A percentile compares a stretch with the other conserved stretches of the same genome.
Conservation (phyloP, 2,329 filamentous ascomycete species). For the Karstenula rhodostoma region DNA sequence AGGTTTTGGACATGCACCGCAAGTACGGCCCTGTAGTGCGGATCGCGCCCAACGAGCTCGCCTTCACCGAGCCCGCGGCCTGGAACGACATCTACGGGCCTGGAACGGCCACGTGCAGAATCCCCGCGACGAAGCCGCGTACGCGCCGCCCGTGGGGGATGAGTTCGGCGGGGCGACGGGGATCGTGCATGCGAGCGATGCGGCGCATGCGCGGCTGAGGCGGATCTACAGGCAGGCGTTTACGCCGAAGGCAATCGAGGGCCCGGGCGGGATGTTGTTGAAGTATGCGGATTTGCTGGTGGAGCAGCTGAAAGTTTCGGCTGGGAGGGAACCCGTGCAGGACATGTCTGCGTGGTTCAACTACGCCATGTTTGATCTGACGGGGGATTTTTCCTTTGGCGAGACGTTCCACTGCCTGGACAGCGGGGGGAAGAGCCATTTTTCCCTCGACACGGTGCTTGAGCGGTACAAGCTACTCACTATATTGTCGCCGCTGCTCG, state of each 20-base stretch:
- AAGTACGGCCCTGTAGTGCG: constrained; percentile 55
- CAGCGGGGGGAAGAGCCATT: constrained; percentile 39
- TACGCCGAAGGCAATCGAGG: neutral
- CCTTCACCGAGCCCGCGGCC: constrained; percentile 50
- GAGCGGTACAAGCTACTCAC: constrained; percentile 6
- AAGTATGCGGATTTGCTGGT: neutral
- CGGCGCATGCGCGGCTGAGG: neutral
- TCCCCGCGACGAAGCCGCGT: neutral
- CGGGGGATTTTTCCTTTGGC: constrained; percentile 60
- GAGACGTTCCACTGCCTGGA: constrained; percentile 46
- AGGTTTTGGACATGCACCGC: constrained; percentile 19
- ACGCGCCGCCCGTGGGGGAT: neutral
- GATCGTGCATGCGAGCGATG: neutral
- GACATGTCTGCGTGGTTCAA: constrained; percentile 24
- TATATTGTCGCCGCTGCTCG: neutral
- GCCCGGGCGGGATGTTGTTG: neutral
- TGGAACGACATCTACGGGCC: constrained; percentile 55
- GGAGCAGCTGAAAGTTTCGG: neutral
- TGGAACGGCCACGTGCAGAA: neutral
- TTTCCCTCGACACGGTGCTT: constrained; percentile 41
- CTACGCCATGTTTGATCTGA: constrained; percentile 29
- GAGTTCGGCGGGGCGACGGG: neutral
- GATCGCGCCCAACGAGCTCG: constrained; percentile 57
- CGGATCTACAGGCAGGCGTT: neutral
- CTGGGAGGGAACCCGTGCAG: constrained; percentile 25